Evolutionary conservation across 148 eudicot genomes (phyloP).

Genomic region (Vaccinium macrocarpon): DNA sequence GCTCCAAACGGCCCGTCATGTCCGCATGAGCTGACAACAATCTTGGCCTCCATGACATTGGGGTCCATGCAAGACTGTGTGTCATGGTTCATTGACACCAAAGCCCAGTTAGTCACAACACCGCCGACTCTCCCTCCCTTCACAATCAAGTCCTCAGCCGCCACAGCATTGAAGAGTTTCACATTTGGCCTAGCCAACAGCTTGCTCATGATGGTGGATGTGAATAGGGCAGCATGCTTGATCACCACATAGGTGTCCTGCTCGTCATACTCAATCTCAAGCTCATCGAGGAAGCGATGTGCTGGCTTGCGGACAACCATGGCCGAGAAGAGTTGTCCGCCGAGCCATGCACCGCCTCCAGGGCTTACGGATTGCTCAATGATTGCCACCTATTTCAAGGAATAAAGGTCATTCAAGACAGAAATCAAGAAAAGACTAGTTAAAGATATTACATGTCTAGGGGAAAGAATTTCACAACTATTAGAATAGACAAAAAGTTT

Average conservation of each 20-base stretch:
- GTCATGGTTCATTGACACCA: slow-evolving; percentile 91
- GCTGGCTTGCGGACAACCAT: slow-evolving; percentile 98
- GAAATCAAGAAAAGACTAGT: background rate
- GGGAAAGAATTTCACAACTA: background rate
- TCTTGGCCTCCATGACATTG: slow-evolving; percentile 89
- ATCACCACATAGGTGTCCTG: slow-evolving; percentile 80
- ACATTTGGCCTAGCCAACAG: slow-evolving; percentile 83
- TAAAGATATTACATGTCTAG: background rate
- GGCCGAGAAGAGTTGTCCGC: slow-evolving; percentile 90
- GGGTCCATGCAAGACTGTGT: slow-evolving; percentile 99
- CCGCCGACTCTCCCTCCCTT: slow-evolving; percentile 73
- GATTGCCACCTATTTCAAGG: slow-evolving; percentile 45
- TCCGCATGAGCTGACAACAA: slow-evolving; percentile 92
- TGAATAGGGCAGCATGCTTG: slow-evolving; percentile 89
- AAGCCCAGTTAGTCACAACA: slow-evolving; percentile 93
- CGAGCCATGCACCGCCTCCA: slow-evolving; percentile 98
- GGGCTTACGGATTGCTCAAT: slow-evolving; percentile 97
- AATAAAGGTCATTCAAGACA: background rate
- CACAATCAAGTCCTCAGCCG: slow-evolving; percentile 86
- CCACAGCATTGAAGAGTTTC: slow-evolving; percentile 91
- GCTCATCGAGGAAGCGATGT: slow-evolving; percentile 75
- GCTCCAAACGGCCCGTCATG: slow-evolving; percentile 98
- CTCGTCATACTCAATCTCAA: slow-evolving; percentile 72
- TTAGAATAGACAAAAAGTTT: background rate
- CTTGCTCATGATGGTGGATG: slow-evolving; percentile 85